Evolutionary conservation across 345 rosid species (phyloP).

Genomic region (Anacardium occidentale): DNA sequence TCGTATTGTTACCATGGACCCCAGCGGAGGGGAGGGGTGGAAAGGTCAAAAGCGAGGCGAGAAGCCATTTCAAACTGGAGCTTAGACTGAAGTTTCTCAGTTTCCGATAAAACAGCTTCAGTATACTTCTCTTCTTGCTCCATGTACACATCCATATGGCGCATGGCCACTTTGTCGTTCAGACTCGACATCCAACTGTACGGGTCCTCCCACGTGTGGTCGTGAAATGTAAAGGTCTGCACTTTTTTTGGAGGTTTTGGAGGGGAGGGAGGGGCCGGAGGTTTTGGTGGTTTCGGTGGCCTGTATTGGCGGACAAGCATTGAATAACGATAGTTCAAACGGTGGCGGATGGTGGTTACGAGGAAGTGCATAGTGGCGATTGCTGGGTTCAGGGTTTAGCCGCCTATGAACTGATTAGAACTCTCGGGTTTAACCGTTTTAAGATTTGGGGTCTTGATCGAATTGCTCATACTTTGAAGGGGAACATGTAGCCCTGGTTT

Average conservation of each 20-base stretch:
- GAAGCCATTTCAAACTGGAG: conserved; percentile 94
- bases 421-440: too few species aligned
- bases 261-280: conserved; percentile 64
- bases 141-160: conserved; percentile 93
- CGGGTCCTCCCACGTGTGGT: conserved; percentile 82
- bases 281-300: conserved; percentile 35
- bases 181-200: conserved; percentile 95
- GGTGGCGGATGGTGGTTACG: conserved; percentile 29
- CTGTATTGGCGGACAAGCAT: conserved; percentile 46
- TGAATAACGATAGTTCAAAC: conserved; percentile 11
- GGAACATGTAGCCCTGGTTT: too few species aligned
- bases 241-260: conserved; percentile 90
- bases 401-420: background rate
- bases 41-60: conserved; percentile 71
- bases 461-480: too few species aligned
- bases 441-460: too few species aligned
- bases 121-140: conserved; percentile 94
- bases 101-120: conserved; percentile 77
- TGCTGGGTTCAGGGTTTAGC: conserved; percentile 21
- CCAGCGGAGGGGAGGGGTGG: conserved; percentile 91
- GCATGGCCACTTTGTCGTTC: conserved; percentile 88
- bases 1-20: conserved; percentile 65
- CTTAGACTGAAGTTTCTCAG: conserved; percentile 74
- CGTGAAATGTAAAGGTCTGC: conserved; percentile 63
- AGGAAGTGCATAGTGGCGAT: conserved; percentile 36